Base-by-base conservation (phyloP, 2,329 filamentous ascomycete species). In the Coniochaeta prunicola region DNA sequence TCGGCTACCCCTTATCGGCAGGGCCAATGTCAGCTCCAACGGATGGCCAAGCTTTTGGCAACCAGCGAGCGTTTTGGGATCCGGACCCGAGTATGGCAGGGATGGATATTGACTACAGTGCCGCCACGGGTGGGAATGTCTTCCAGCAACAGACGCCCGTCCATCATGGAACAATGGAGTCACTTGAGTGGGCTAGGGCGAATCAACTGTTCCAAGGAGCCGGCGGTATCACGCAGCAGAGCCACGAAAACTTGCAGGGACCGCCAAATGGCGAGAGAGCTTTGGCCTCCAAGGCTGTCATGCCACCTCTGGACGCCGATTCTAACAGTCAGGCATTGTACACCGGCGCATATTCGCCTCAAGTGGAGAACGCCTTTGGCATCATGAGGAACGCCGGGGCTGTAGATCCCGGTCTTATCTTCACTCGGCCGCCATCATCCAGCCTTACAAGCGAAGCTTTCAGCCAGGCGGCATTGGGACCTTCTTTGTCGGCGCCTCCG, bases 341-440 rank as follows among this genome's bases (percentile, higher is more conserved):
- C 62, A 69, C 72, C 4, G 68, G 71, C 21, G 73, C 74, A 6
- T 82, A 80, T 60, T 67, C 74, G 30, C 68, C 73, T 4, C 68
- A 76, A 3, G 70, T 78, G 56, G 80, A 82, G 9, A 77, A 84
- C 60, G 74, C 79, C 0, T 86, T 85, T 63, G 73, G 76, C 26
- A 73, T 80, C 30, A 71, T 77, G 38, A 76, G 71, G 53, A 72
- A 77, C 6, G 73, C 69, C 30, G 75, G 75, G 8, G 80, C 76
- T n/a, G 83, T 87, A 6, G 76, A 87, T 63, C 84, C 84, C 1
- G 84, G 81, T 8, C 72, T 87, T 17, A 70, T 87, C 8, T 82
- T 84, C 66, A 81, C 79, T 62, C 76, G 77, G 12, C 78, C 81
- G 26, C 75, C 75, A 13, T 79, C 79, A 21, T 77, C 79, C 3